Percentiles rank a stretch among this genome's conserved stretches.
Conservation (phyloP, 2,329 filamentous ascomycete genomes). For the Fusarium coffeatum region DNA sequence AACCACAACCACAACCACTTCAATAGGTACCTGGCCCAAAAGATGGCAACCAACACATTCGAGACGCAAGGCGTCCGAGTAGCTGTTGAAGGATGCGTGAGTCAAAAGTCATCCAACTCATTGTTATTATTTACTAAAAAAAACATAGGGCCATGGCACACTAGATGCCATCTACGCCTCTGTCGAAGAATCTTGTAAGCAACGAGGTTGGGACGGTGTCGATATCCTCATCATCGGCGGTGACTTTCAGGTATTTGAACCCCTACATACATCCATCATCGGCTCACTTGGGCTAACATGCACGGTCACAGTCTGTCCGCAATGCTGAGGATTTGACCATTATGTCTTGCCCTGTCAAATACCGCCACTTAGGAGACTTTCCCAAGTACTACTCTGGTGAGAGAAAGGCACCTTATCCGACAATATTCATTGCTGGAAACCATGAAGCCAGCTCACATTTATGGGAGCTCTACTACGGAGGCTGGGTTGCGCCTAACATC, state of each 20-base stretch:
- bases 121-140: constrained; percentile 32
- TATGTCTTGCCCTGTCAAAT: constrained; percentile 91
- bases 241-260: constrained; percentile 79
- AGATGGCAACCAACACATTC: constrained; percentile 51
- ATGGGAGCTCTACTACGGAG: constrained; percentile 94
- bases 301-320: constrained; percentile 73
- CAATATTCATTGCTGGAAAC: constrained; percentile 93
- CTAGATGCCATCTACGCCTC: constrained; percentile 92
- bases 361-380: constrained; percentile 89
- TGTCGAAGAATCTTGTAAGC: constrained; percentile 73
- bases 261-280: neutral
- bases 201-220: constrained; percentile 81
- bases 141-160: constrained; percentile 82
- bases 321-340: constrained; percentile 88
- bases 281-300: constrained; percentile 9
- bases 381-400: constrained; percentile 90
- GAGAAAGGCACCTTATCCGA: constrained; percentile 84
- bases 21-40: neutral
- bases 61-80: constrained; percentile 71
- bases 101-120: constrained; percentile 45
- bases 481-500: constrained; percentile 96
- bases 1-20: constrained; percentile 19
- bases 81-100: constrained; percentile 87
- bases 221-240: constrained; percentile 95
- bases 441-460: constrained; percentile 93